phyloP scores from a whole-genome alignment of 2,329 filamentous ascomycete genomes.

The Diaporthe nobilis region DNA sequence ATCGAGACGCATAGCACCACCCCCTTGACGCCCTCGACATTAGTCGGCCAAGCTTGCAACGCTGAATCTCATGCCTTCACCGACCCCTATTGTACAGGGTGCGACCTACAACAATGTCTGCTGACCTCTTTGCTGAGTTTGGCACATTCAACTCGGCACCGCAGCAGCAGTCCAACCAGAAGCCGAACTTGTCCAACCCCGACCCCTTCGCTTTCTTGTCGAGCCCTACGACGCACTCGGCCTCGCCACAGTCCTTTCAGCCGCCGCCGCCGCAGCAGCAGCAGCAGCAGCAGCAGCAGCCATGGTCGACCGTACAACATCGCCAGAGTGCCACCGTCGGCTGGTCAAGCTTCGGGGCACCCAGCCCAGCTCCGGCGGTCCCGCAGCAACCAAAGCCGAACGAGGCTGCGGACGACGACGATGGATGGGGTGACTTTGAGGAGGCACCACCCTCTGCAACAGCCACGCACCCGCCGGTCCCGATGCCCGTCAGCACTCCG shows the following conservation, averaged over 20 bases:
- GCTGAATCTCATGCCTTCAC: slow-evolving; percentile 27
- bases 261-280: slow-evolving; percentile 38
- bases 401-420: slow-evolving; percentile 62
- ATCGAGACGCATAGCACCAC: slow-evolving; percentile 3
- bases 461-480: slow-evolving; percentile 39
- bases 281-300: slow-evolving; percentile 20
- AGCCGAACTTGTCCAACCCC: slow-evolving; percentile 38
- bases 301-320: slow-evolving; percentile 47
- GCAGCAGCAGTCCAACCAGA: slow-evolving; percentile 44
- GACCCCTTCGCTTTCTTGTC: slow-evolving; percentile 53
- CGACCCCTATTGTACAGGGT: slow-evolving; percentile 14
- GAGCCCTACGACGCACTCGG: slow-evolving; percentile 41
- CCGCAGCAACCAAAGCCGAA: slow-evolving; percentile 34
- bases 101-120: slow-evolving; percentile 65
- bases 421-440: slow-evolving; percentile 79
- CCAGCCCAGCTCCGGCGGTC: background rate
- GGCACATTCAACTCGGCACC: slow-evolving; percentile 61
- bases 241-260: slow-evolving; percentile 36
- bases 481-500: slow-evolving; percentile 10
- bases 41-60: slow-evolving; percentile 9
- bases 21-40: slow-evolving; percentile 1
- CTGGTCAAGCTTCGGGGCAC: slow-evolving; percentile 44
- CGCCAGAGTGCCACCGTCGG: slow-evolving; percentile 39
- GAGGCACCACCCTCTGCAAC: slow-evolving; percentile 58
- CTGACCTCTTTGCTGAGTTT: slow-evolving; percentile 76